These are phyloP conservation scores for Vararia minispora DNA, from an alignment of 768 basidiomycete species.

Conservation along the genomic window DNA sequence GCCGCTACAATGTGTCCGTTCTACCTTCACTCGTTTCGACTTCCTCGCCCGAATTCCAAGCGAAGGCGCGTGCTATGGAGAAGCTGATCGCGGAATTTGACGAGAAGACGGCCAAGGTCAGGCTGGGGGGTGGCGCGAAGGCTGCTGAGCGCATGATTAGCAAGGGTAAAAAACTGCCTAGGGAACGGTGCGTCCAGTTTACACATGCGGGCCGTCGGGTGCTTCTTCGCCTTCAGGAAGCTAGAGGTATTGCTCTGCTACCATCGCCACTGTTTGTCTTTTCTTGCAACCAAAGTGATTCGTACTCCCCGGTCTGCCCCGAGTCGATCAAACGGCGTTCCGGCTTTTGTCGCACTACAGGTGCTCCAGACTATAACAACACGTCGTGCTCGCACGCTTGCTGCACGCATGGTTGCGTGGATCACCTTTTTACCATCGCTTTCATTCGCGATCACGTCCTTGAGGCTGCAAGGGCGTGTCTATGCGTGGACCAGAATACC, in stretches of 20 bases:
- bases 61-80: slow-evolving; percentile 61
- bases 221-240: neutral
- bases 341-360: too few relatives aligned
- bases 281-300: neutral
- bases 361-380: too few relatives aligned
- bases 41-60: slow-evolving; percentile 57
- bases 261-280: too few relatives aligned
- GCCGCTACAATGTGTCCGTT: slow-evolving; percentile 58
- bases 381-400: too few relatives aligned
- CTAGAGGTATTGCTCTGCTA: too few relatives aligned
- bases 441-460: too few relatives aligned
- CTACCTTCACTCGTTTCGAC: slow-evolving; percentile 65
- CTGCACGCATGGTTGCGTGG: too few relatives aligned
- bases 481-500: too few relatives aligned
- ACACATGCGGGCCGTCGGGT: neutral
- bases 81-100: slow-evolving; percentile 55
- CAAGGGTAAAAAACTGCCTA: slow-evolving; percentile 73
- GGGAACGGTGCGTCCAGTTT: slow-evolving; percentile 53
- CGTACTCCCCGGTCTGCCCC: neutral
- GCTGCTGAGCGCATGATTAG: slow-evolving; percentile 64
- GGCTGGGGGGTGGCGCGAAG: slow-evolving; percentile 65
- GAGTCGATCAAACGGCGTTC: too few relatives aligned
- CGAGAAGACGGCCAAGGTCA: slow-evolving; percentile 41
- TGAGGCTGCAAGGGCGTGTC: too few relatives aligned
- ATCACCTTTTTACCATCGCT: too few relatives aligned